phyloP scores from a whole-genome alignment of 2,329 filamentous ascomycete species.

The Pestalotiopsis sp. region DNA sequence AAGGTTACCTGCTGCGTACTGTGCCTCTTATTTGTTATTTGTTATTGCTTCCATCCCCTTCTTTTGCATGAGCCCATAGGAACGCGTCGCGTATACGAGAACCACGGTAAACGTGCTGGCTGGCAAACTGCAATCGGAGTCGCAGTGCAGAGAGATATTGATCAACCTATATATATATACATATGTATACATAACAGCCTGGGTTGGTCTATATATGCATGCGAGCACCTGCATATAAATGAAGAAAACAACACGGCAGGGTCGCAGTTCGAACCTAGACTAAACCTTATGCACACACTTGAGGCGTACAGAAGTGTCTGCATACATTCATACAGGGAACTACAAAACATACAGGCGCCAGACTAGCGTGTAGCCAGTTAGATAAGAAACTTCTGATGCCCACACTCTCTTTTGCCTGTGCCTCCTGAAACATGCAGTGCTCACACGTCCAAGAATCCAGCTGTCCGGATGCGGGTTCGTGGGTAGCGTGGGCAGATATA shows the following conservation, averaged over 20 bases:
- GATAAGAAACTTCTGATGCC: background rate
- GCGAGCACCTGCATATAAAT: too few relatives aligned
- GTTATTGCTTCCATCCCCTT: background rate
- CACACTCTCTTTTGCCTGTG: background rate
- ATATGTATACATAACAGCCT: background rate
- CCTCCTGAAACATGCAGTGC: slow-evolving; percentile 7
- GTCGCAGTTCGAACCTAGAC: too few relatives aligned
- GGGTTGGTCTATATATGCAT: too few relatives aligned
- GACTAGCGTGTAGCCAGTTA: too few relatives aligned
- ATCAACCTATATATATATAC: background rate
- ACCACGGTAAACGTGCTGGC: background rate
- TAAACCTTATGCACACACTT: too few relatives aligned
- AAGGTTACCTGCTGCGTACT: too few relatives aligned
- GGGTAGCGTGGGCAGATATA: background rate
- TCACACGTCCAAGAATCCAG: background rate
- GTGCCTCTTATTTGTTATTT: background rate
- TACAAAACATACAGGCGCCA: too few relatives aligned
- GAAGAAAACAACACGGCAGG: too few relatives aligned
- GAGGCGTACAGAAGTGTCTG: too few relatives aligned
- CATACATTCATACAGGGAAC: too few relatives aligned
- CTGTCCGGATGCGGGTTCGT: background rate
- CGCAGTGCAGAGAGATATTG: background rate
- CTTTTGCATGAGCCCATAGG: background rate
- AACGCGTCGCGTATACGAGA: background rate
- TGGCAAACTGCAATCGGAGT: background rate